phyloP scores from a whole-genome alignment of 2,329 filamentous ascomycete genomes.

The Microthyrium microscopicum region DNA sequence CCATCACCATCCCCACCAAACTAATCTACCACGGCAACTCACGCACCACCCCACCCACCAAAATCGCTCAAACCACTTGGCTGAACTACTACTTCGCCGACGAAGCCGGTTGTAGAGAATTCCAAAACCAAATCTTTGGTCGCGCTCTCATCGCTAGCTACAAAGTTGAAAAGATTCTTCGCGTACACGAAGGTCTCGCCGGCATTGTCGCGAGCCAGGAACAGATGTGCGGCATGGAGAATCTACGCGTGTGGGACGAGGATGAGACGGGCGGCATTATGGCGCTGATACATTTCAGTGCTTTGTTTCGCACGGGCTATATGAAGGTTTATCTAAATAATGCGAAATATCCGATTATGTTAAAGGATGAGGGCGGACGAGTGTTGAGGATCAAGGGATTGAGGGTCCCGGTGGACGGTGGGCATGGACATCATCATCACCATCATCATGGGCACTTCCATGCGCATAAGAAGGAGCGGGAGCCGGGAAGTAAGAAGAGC shows the following conservation, averaged over 20 bases:
- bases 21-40: constrained; percentile 23
- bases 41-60: constrained; percentile 19
- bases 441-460: constrained; percentile 4
- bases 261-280: constrained; percentile 25
- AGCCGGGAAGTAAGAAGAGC: not conserved
- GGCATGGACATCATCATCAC: no score
- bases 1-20: constrained; percentile 20
- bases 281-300: constrained; percentile 27
- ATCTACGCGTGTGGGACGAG: constrained; percentile 30
- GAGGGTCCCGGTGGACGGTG: constrained; percentile 17
- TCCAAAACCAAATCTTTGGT: constrained; percentile 31
- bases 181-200: constrained; percentile 26
- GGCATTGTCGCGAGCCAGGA: constrained; percentile 27
- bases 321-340: constrained; percentile 29
- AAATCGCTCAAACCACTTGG: constrained; percentile 25
- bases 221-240: constrained; percentile 32
- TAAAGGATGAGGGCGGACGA: constrained; percentile 23
- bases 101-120: constrained; percentile 16
- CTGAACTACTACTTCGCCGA: constrained; percentile 28
- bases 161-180: constrained; percentile 26
- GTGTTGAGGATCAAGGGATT: constrained; percentile 27
- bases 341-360: constrained; percentile 18
- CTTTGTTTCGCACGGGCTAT: constrained; percentile 26
- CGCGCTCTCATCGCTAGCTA: constrained; percentile 26
- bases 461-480: constrained; percentile 3